Percentiles rank a stretch among this genome's conserved stretches.
Conservation (phyloP, 176 grass and related monocot species). For the Oryza officinalis region DNA sequence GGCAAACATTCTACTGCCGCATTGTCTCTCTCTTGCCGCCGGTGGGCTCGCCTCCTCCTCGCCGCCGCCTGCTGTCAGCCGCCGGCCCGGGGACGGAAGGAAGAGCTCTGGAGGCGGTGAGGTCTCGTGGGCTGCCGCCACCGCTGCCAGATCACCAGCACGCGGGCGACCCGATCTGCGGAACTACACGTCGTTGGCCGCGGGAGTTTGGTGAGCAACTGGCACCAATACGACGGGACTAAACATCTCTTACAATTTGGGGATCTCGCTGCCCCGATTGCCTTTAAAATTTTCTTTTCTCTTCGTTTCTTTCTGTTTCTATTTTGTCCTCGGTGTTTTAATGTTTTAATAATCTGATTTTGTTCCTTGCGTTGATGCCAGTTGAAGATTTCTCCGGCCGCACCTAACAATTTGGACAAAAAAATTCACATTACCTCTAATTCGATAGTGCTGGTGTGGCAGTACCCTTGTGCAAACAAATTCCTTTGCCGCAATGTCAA, state of each 20-base stretch:
- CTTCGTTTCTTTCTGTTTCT: neutral
- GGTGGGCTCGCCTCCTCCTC: neutral
- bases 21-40: neutral
- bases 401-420: neutral
- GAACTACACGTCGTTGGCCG: neutral
- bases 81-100: neutral
- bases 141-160: slow-evolving; percentile 19
- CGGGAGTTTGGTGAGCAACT: slow-evolving; percentile 16
- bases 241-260: neutral
- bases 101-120: neutral
- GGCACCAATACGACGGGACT: neutral
- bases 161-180: slow-evolving; percentile 30
- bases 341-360: neutral
- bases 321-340: neutral
- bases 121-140: neutral
- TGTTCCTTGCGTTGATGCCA: slow-evolving; percentile 11
- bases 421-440: no score
- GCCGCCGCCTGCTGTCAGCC: neutral
- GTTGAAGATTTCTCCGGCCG: neutral
- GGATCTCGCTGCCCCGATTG: slow-evolving; percentile 5
- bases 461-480: neutral
- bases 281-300: neutral
- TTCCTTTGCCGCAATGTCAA: slow-evolving; percentile 41
- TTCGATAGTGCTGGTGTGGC: neutral
- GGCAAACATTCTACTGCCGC: neutral